Evolutionary conservation across 2,329 filamentous ascomycete genomes (phyloP).

Genomic region (Corinectria fuckeliana): DNA sequence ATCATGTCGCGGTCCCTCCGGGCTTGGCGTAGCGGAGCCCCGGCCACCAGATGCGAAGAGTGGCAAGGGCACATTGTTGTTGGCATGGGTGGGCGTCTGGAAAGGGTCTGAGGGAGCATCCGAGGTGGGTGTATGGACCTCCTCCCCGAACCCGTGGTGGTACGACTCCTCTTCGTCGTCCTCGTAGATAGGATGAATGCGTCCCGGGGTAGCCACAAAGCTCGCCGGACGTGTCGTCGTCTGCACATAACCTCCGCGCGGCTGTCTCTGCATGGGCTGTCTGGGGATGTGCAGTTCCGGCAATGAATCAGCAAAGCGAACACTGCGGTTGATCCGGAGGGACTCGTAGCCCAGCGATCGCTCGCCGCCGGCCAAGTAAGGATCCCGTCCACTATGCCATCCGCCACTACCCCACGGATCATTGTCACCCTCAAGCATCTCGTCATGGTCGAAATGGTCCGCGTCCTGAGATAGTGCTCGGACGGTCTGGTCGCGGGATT

Average conservation of each 20-base stretch:
- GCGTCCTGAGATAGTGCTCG: constrained; percentile 58
- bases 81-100: constrained; percentile 50
- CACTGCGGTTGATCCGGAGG: constrained; percentile 46
- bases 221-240: constrained; percentile 38
- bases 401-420: constrained; percentile 38
- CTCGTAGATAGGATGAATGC: constrained; percentile 65
- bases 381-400: constrained; percentile 57
- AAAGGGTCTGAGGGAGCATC: constrained; percentile 57
- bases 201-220: constrained; percentile 44
- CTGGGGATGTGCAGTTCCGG: constrained; percentile 41
- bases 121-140: constrained; percentile 45
- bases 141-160: constrained; percentile 36
- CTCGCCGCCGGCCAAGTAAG: constrained; percentile 50
- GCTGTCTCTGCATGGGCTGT: constrained; percentile 42
- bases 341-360: constrained; percentile 59
- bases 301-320: constrained; percentile 16
- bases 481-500: constrained; percentile 54
- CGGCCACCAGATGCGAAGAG: constrained; percentile 41
- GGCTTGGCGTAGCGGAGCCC: constrained; percentile 48
- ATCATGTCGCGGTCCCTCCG: constrained; percentile 50
- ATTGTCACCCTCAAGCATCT: constrained; percentile 54
- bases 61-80: constrained; percentile 25
- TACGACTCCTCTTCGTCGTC: constrained; percentile 59
- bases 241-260: constrained; percentile 43
- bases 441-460: constrained; percentile 52